These are phyloP conservation scores for Boletus sp. DNA, from an alignment of 768 basidiomycete genomes.

Conservation along the genomic window DNA sequence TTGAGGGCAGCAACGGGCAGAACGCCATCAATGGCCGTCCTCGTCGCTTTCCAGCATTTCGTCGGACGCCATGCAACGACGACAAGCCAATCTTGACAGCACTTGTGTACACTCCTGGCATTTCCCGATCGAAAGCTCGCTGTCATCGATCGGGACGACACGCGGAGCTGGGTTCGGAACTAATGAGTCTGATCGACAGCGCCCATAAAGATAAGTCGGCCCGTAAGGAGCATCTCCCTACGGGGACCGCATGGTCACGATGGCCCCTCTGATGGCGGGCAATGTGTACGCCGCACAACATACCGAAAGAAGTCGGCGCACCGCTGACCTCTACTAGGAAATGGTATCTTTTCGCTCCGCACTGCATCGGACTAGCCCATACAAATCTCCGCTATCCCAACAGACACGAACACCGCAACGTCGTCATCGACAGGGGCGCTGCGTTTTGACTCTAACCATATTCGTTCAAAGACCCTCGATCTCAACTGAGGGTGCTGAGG, in stretches of 20 bases:
- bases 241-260: background rate
- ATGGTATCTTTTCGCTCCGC: background rate
- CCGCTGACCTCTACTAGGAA: background rate
- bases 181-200: constrained; percentile 1
- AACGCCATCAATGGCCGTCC: background rate
- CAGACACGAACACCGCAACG: background rate
- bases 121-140: constrained; percentile 20
- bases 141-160: constrained; percentile 15
- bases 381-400: constrained; percentile 4
- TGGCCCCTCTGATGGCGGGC: background rate
- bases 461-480: constrained; percentile 5
- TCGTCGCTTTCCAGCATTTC: background rate
- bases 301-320: background rate
- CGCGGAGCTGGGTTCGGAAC: constrained; percentile 19
- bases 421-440: constrained; percentile 10
- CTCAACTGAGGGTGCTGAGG: constrained; percentile 6
- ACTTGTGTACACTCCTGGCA: too few relatives aligned
- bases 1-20: constrained; percentile 1
- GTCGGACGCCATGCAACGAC: background rate
- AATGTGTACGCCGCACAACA: background rate
- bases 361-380: background rate
- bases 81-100: constrained; percentile 4
- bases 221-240: background rate
- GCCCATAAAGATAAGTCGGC: background rate
- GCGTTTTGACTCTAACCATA: constrained; percentile 3